A percentile compares a stretch with the other conserved stretches of the same genome.
phyloP scores from a whole-genome alignment of 164 flowering plant species.

The Magnolia officinalis region DNA sequence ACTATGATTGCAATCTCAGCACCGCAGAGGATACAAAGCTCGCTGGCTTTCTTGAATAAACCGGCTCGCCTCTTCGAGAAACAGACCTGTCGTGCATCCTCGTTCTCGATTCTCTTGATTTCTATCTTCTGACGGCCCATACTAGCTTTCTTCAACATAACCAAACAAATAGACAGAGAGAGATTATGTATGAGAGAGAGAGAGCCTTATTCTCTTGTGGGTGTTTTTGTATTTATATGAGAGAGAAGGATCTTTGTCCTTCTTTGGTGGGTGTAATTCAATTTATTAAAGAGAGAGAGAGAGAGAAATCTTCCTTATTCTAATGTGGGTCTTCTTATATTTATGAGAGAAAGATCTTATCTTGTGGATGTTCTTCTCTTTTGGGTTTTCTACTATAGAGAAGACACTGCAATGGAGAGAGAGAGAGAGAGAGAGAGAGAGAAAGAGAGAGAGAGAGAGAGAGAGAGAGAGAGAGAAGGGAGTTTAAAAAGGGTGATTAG shows the following conservation, averaged over 20 bases:
- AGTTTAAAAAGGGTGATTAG: too few relatives aligned
- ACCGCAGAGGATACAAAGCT: slow-evolving; percentile 69
- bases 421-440: too few relatives aligned
- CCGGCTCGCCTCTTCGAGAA: slow-evolving; percentile 75
- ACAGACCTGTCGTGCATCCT: slow-evolving; percentile 53
- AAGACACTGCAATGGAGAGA: too few relatives aligned
- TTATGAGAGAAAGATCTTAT: not conserved
- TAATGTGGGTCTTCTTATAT: not conserved
- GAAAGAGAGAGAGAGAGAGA: too few relatives aligned
- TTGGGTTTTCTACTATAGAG: too few relatives aligned
- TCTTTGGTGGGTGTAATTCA: not conserved
- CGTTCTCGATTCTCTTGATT: slow-evolving; percentile 37
- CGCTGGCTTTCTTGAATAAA: slow-evolving; percentile 77
- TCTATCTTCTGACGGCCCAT: slow-evolving; percentile 64
- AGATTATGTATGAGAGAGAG: not conserved
- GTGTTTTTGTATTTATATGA: too few relatives aligned
- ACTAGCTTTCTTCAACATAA: slow-evolving; percentile 38
- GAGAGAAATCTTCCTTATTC: not conserved
- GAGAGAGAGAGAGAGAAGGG: too few relatives aligned
- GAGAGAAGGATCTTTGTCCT: not conserved
- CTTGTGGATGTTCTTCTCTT: not conserved
- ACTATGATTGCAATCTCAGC: slow-evolving; percentile 54
- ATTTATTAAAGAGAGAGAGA: not conserved
- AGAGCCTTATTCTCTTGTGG: too few relatives aligned
- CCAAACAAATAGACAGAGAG: not conserved